Conservation (phyloP, 2,329 filamentous ascomycete species). For the Diaporthe eres region DNA sequence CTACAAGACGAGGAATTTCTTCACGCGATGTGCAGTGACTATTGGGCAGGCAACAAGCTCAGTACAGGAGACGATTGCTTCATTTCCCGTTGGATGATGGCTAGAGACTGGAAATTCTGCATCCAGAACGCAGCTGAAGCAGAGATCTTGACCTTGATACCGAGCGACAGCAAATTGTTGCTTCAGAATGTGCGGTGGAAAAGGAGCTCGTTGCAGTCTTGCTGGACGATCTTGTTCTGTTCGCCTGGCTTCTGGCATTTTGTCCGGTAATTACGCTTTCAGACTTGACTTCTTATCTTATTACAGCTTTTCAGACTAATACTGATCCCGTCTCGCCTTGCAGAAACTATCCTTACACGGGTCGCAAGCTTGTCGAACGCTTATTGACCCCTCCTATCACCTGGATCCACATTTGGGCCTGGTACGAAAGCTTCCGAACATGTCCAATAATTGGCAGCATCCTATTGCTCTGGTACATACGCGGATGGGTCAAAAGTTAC, state of each 20-base stretch:
- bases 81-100: constrained; percentile 26
- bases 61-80: constrained; percentile 28
- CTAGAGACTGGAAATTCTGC: constrained; percentile 12
- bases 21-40: constrained; percentile 14
- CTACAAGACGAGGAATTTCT: constrained; percentile 11
- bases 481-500: neutral
- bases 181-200: constrained; percentile 27
- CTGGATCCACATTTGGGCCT: neutral
- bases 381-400: neutral
- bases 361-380: constrained; percentile 9
- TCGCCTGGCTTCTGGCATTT: constrained; percentile 9
- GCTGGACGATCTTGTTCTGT: neutral
- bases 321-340: neutral
- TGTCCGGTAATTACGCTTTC: neutral
- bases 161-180: constrained; percentile 5
- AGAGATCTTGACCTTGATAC: constrained; percentile 17
- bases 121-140: constrained; percentile 16
- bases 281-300: neutral
- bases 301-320: too few species aligned
- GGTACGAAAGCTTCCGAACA: neutral
- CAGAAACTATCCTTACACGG: constrained; percentile 15
- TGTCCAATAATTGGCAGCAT: neutral
- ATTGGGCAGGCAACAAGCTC: constrained; percentile 22
- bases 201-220: constrained; percentile 26
- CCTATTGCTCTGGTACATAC: neutral